Evolutionary conservation across 306 rosid species (phyloP), one percentile per base, ranked within the genome.

Genomic region (Vicia sativa): DNA sequence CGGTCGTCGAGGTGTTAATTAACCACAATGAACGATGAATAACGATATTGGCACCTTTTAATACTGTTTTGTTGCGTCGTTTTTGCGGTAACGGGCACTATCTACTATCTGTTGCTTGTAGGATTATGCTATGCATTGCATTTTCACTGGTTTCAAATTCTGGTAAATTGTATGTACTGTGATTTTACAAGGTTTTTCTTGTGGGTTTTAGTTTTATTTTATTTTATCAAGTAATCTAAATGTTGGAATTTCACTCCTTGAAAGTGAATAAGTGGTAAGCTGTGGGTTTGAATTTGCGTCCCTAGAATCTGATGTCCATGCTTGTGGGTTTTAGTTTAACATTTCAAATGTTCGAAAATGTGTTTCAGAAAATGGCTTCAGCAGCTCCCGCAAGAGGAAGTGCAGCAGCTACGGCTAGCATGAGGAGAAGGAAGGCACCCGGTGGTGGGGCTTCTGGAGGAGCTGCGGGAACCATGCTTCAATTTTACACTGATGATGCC

Each of bases 401-500:
- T 85, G 93, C 96, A 10, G 97, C 97, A 11, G 96, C 97, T 35
- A 68, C 97, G 42, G 97, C 97, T 0, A 83, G 89, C 88, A 81
- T 91, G 91, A 79, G 97, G 35, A 80, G 97, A 62, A 87, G 97
- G 74, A 85, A 78, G 79, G 52, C 91, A 1, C 44, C 96, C 2
- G 74, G 88, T 16, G 83, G 88, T 18, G 96, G 90, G 1, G 83
- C 89, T 42, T 83, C 97, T 0, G 92, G 90, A 26, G 93, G 96
- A 31, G 91, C 96, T 50, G 88, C 93, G 0, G 96, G 95, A 73
- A 80, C 83, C 14, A 89, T 91, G 96, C 95, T 91, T 70, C 96
- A 91, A 74, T 91, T 91, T 71, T 91, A 91, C 87, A 91, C 97
- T 0, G 97, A 91, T 57, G 97, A 91, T 70, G 96, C 97, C 11